A percentile compares a stretch with the other conserved stretches of the same genome.
phyloP scores from a whole-genome alignment of 352 stramenopile species.

The Phytopythium kandeliae region DNA sequence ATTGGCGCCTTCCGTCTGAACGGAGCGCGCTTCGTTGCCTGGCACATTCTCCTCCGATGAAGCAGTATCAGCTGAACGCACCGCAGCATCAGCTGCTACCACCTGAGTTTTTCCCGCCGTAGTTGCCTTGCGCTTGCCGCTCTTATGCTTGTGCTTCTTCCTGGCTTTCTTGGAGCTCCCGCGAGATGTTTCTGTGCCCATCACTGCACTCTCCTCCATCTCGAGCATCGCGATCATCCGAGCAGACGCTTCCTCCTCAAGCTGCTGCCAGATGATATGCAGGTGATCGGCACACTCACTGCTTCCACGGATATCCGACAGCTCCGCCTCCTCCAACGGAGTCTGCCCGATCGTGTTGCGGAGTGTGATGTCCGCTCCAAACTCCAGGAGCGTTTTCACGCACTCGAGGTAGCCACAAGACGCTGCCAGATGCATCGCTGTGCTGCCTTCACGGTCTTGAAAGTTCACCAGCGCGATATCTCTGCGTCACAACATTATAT shows the following conservation, averaged over 20 bases:
- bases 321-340: constrained; percentile 69
- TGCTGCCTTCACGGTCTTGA: constrained; percentile 77
- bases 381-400: constrained; percentile 55
- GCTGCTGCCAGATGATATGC: constrained; percentile 50
- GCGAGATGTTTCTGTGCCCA: not conserved
- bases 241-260: constrained; percentile 73
- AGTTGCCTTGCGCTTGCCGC: constrained; percentile 50
- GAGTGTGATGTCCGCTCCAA: constrained; percentile 69
- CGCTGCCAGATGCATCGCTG: constrained; percentile 75
- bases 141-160: constrained; percentile 78
- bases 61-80: no score
- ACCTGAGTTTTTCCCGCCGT: not conserved
- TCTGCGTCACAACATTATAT: constrained; percentile 6
- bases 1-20: not conserved
- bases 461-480: constrained; percentile 71
- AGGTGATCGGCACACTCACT: constrained; percentile 53
- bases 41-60: not conserved
- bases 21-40: not conserved
- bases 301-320: constrained; percentile 52
- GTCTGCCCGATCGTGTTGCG: constrained; percentile 78
- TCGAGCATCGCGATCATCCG: constrained; percentile 84
- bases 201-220: constrained; percentile 51
- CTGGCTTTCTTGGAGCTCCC: constrained; percentile 41
- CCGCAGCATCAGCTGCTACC: not conserved
- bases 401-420: constrained; percentile 70